Percentiles rank a stretch among this genome's conserved stretches.
phyloP scores from a whole-genome alignment of 2,329 filamentous ascomycete genomes.

The Fusarium hostae region DNA sequence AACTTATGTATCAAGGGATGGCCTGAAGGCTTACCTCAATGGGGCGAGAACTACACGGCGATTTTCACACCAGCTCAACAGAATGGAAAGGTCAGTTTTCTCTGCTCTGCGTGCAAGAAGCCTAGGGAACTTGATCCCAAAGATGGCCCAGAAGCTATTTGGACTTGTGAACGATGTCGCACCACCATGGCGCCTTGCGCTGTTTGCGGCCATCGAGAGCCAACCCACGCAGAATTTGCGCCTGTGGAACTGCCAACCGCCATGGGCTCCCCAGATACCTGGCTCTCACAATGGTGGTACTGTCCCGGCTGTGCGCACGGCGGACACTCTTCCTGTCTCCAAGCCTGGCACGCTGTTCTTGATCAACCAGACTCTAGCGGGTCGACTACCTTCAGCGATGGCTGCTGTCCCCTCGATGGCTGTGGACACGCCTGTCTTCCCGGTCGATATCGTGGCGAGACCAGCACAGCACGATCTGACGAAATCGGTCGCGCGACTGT shows the following conservation, averaged over 20 bases:
- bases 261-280: slow-evolving; percentile 40
- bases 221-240: slow-evolving; percentile 55
- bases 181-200: slow-evolving; percentile 66
- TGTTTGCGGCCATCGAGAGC: slow-evolving; percentile 66
- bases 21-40: slow-evolving; percentile 61
- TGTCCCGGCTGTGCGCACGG: slow-evolving; percentile 72
- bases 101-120: slow-evolving; percentile 67
- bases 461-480: slow-evolving; percentile 57
- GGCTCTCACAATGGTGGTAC: slow-evolving; percentile 67
- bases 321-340: slow-evolving; percentile 69
- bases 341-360: slow-evolving; percentile 65
- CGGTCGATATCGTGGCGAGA: slow-evolving; percentile 64
- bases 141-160: slow-evolving; percentile 58
- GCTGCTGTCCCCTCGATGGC: slow-evolving; percentile 72
- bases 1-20: slow-evolving; percentile 70
- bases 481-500: slow-evolving; percentile 62
- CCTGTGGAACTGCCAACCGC: slow-evolving; percentile 46
- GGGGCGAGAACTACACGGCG: slow-evolving; percentile 65
- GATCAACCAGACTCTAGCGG: slow-evolving; percentile 29
- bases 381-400: slow-evolving; percentile 57
- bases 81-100: slow-evolving; percentile 63
- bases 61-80: slow-evolving; percentile 66
- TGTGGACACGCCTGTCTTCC: slow-evolving; percentile 73
- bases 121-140: slow-evolving; percentile 65
- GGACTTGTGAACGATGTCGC: slow-evolving; percentile 67